Base-by-base conservation (phyloP, 805 yeast species). In the Starmerella floricola region DNA sequence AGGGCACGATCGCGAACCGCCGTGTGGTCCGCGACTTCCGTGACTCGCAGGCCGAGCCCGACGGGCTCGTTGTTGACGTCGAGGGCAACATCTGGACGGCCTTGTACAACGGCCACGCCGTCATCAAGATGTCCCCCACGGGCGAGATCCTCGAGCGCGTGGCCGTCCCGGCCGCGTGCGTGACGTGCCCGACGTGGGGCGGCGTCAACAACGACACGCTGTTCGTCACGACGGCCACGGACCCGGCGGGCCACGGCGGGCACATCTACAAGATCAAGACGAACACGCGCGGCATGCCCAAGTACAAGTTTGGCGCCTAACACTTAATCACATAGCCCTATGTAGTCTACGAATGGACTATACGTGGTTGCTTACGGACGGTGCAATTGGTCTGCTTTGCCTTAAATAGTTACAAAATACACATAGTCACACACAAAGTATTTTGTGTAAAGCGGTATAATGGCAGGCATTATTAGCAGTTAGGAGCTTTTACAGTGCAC, bases 121-220 rank as follows among this genome's bases (percentile, higher is more conserved):
- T 59, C 3, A 30, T 45, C 30, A 55, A 53, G 18, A 42, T 55
- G 36, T 49, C 46, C 35, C 56, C 59, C 11, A 18, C 48, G 21
- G 65, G 65, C 16, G 48, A 58, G 34, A 40, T 50, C 34, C 42
- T 59, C 37, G 47, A 50, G 42, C 45, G 50, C 13, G 50, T 56
- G 31, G 42, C 42, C 33, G 40, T 49, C 29, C 51, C 57, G 24
- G 55, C 56, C 6, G 33, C 36, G 31, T 44, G 48, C 31, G 45
- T 50, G 28, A 57, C 64, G 17, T 61, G 64, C 45, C 59, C 64
- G 26, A 54, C 63, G 3, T 61, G 65, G 65, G 65, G 64, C 13
- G 63, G 63, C 5, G 46, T 46, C 19, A 44, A 60, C 39, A 50
- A 53, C 39, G 50, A 55, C 45, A 52, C 50, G 11, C 33, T 61